Evolutionary conservation across 1,284 basidiomycete genomes (phyloP).

Genomic region (Trichosporon inkin): DNA sequence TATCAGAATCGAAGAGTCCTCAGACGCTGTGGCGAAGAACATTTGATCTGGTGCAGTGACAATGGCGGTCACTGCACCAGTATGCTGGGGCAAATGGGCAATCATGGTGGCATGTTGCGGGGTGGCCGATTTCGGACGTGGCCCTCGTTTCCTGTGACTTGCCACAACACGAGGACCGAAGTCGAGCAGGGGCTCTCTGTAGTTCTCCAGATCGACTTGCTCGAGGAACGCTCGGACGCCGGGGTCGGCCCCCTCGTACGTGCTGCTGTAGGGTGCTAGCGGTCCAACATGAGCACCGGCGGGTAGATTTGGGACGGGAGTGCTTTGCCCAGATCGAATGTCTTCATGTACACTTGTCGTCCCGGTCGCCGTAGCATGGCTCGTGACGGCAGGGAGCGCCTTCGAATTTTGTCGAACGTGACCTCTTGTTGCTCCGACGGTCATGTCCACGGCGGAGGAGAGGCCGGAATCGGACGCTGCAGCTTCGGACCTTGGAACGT

Average conservation of each 20-base stretch:
- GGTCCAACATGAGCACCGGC: constrained; percentile 21
- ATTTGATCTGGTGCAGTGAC: constrained; percentile 87
- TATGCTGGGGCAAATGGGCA: constrained; percentile 79
- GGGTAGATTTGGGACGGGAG: constrained; percentile 23
- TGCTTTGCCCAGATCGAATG: constrained; percentile 42
- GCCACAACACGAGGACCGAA: constrained; percentile 82
- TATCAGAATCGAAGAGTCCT: constrained; percentile 76
- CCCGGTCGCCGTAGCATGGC: constrained; percentile 69
- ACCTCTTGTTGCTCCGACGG: constrained; percentile 24
- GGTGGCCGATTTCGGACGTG: constrained; percentile 56
- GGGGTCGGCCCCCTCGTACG: constrained; percentile 72
- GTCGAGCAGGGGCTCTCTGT: constrained; percentile 74
- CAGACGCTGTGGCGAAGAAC: constrained; percentile 87
- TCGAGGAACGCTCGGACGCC: constrained; percentile 81
- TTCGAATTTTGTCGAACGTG: constrained; percentile 59
- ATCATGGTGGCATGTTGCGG: constrained; percentile 68
- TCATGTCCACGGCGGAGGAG: constrained; percentile 36
- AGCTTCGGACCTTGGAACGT: background rate
- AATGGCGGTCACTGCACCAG: constrained; percentile 70
- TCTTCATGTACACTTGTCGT: constrained; percentile 43
- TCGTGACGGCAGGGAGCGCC: constrained; percentile 75
- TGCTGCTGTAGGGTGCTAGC: constrained; percentile 41
- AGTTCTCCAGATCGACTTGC: constrained; percentile 79
- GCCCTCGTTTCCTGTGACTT: constrained; percentile 66
- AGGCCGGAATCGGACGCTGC: constrained; percentile 37